These are phyloP conservation scores for Paragyromitra xinjiangensis DNA, from an alignment of 495 filamentous ascomycete genomes.

Conservation along the genomic window DNA sequence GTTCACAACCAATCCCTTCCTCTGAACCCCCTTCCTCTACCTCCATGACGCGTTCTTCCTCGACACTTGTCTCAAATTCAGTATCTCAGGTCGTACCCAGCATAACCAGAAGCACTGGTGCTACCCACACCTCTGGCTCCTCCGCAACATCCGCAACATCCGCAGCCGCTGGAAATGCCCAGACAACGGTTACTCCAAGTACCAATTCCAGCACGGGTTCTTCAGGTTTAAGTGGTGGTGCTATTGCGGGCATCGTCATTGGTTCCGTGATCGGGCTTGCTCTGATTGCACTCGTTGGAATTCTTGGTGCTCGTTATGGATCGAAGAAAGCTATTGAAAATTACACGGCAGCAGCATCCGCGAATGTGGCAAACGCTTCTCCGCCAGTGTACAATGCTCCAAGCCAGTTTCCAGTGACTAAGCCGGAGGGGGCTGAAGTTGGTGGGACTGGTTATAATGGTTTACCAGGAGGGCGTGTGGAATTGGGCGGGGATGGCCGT, in stretches of 20 bases:
- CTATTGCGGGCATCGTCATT: constrained; percentile 31
- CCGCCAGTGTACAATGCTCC: constrained; percentile 13
- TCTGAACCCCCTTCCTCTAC: not conserved
- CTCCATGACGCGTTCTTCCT: constrained; percentile 11
- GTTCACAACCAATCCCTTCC: not conserved
- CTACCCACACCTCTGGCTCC: not conserved
- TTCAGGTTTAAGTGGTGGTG: constrained; percentile 11
- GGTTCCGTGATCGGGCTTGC: constrained; percentile 21
- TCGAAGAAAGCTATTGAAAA: constrained; percentile 20
- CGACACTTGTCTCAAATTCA: constrained; percentile 20
- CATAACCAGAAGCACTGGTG: constrained; percentile 17
- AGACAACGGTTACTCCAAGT: not conserved
- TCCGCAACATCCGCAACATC: not conserved
- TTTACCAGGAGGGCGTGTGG: not conserved
- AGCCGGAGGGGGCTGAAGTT: constrained; percentile 12
- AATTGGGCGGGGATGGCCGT: not conserved
- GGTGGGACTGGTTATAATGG: not conserved
- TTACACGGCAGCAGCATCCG: not conserved
- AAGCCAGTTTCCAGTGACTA: not conserved
- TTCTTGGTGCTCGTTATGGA: constrained; percentile 23
- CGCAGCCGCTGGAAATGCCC: not conserved
- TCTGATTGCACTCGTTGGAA: constrained; percentile 30
- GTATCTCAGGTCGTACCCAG: constrained; percentile 26
- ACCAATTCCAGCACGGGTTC: not conserved
- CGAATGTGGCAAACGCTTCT: not conserved